A percentile compares a stretch with the other conserved stretches of the same genome.
phyloP scores from a whole-genome alignment of 225 moss, liverwort and hornwort species.

The Pseudisothecium myosuroides region DNA sequence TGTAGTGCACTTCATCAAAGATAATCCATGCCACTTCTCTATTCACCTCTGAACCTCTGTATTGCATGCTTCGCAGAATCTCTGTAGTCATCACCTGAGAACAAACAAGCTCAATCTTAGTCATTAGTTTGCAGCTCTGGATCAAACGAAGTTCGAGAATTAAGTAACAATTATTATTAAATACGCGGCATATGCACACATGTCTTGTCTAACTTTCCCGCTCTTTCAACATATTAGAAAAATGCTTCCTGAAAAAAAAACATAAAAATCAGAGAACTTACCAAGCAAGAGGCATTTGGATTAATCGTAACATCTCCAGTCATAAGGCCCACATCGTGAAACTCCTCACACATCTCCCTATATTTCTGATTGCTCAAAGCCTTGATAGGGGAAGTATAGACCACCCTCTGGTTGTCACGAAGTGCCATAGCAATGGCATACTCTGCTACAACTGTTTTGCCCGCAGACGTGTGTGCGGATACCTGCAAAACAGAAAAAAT shows the following conservation, averaged over 20 bases:
- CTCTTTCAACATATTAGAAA: not conserved
- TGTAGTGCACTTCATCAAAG: constrained; percentile 99
- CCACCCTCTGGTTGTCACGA: constrained; percentile 92
- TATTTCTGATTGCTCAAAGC: constrained; percentile 98
- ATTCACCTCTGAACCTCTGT: constrained; percentile 91
- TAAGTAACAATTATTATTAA: not conserved
- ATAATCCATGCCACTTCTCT: constrained; percentile 99
- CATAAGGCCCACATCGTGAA: constrained; percentile 94
- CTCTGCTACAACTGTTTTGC: constrained; percentile 95
- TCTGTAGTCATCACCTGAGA: constrained; percentile 97
- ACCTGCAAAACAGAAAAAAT: constrained; percentile 35
- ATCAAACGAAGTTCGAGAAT: not conserved
- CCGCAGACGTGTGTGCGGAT: constrained; percentile 98
- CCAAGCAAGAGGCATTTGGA: constrained; percentile 95
- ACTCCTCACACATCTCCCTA: constrained; percentile 85
- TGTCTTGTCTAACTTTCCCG: not conserved
- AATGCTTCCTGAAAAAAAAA: not conserved
- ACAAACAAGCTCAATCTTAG: not conserved
- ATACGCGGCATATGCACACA: not conserved
- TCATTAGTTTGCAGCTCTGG: not conserved
- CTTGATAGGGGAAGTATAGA: constrained; percentile 98
- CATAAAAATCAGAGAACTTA: not conserved
- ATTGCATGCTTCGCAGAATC: constrained; percentile 98
- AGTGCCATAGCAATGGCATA: constrained; percentile 97
- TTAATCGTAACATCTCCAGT: constrained; percentile 96